A percentile compares a stretch with the other conserved stretches of the same genome.
phyloP scores from a whole-genome alignment of 176 grass and related monocot genomes.

The Chrysopogon serrulatus region DNA sequence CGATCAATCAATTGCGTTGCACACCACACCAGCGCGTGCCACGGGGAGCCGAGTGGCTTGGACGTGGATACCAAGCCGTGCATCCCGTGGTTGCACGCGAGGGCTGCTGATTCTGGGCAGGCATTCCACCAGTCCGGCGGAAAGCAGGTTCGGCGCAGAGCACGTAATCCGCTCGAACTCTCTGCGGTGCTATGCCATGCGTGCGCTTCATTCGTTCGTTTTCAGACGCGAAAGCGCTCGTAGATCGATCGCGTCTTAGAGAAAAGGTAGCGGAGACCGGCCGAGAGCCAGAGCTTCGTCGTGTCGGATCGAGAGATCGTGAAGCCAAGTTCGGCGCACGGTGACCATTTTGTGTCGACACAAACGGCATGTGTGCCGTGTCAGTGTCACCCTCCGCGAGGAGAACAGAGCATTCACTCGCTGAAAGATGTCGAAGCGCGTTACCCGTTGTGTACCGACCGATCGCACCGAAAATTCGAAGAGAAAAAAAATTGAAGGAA shows the following conservation, averaged over 20 bases:
- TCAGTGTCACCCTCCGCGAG: too few relatives aligned
- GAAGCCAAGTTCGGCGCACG: not conserved
- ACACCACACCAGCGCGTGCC: not conserved
- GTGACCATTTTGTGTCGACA: not conserved
- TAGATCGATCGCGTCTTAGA: not conserved
- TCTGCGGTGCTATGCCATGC: too few relatives aligned
- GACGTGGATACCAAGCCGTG: not conserved
- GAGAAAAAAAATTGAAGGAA: not conserved
- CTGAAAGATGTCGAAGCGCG: not conserved
- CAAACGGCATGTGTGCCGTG: not conserved
- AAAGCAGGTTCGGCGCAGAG: constrained; percentile 3
- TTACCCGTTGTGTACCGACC: not conserved
- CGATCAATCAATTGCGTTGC: not conserved
- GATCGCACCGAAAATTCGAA: not conserved
- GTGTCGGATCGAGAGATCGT: not conserved
- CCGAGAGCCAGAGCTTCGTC: not conserved
- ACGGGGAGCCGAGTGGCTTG: not conserved
- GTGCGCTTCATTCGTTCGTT: not conserved
- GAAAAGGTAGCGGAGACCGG: not conserved
- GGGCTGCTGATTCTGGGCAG: not conserved
- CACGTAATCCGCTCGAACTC: not conserved
- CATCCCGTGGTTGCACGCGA: not conserved
- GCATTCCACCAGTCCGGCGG: not conserved
- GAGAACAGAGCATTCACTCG: too few relatives aligned
- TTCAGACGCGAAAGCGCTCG: not conserved